Evolutionary conservation across 2,329 filamentous ascomycete genomes (phyloP).

Genomic region (Aspergillus tamarii): DNA sequence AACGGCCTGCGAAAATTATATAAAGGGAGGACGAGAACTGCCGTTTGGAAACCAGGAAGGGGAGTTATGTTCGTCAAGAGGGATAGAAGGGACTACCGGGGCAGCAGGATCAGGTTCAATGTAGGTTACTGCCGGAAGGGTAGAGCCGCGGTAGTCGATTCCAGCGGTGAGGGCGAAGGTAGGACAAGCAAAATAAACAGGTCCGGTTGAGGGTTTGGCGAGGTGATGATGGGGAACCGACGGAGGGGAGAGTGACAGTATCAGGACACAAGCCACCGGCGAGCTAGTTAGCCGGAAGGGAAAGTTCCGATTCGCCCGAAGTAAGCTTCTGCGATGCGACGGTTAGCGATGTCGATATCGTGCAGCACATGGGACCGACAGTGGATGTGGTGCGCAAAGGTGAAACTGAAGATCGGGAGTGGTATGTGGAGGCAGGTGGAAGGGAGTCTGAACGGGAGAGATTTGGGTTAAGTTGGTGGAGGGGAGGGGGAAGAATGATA

Average conservation of each 20-base stretch:
- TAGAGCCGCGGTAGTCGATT: background rate
- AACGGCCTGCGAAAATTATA: constrained; percentile 17
- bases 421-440: constrained; percentile 29
- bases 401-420: constrained; percentile 4
- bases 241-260: constrained; percentile 16
- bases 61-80: background rate
- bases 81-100: constrained; percentile 3
- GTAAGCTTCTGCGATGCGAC: constrained; percentile 19
- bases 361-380: constrained; percentile 4
- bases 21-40: constrained; percentile 21
- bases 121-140: background rate
- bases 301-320: constrained; percentile 29
- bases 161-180: constrained; percentile 7
- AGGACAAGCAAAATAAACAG: constrained; percentile 5
- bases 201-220: constrained; percentile 14
- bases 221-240: constrained; percentile 15
- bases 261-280: constrained; percentile 20
- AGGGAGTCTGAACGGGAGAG: constrained; percentile 22
- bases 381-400: constrained; percentile 1
- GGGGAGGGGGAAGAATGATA: constrained; percentile 15
- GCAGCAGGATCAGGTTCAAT: constrained; percentile 4
- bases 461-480: constrained; percentile 24
- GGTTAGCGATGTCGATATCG: constrained; percentile 19
- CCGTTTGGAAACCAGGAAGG: constrained; percentile 1
- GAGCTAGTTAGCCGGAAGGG: constrained; percentile 26